Conservation (phyloP, 441 rosid species). For the Populus hybrid region DNA sequence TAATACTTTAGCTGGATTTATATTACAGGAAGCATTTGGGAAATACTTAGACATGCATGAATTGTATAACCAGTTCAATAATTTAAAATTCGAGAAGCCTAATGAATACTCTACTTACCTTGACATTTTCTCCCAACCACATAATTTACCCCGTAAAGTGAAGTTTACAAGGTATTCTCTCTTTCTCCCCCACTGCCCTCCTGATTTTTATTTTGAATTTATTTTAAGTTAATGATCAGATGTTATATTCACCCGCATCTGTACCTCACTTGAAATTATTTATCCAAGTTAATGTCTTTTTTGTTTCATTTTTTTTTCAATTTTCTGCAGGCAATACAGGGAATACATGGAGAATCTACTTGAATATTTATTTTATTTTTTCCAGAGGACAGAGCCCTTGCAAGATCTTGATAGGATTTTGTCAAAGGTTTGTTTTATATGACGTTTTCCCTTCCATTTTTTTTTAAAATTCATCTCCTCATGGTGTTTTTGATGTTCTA, state of each 20-base stretch:
- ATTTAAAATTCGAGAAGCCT: constrained; percentile 82
- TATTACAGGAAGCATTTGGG: constrained; percentile 76
- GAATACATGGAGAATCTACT: constrained; percentile 78
- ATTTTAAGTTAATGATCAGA: background rate
- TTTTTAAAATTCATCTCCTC: background rate
- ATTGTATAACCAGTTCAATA: constrained; percentile 74
- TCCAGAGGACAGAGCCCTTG: constrained; percentile 89
- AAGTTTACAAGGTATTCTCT: constrained; percentile 60
- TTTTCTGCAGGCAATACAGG: constrained; percentile 70
- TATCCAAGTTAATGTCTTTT: constrained; percentile 3
- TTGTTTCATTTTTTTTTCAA: background rate
- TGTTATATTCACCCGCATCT: constrained; percentile 17
- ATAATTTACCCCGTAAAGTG: constrained; percentile 51
- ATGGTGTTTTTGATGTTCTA: constrained; percentile 3
- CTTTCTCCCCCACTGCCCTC: background rate
- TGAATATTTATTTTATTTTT: constrained; percentile 73
- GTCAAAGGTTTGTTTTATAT: constrained; percentile 53
- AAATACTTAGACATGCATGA: constrained; percentile 91
- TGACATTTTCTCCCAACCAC: constrained; percentile 65
- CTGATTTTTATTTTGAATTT: background rate
- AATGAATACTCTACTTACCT: constrained; percentile 89
- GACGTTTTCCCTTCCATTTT: background rate
- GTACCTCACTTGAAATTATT: constrained; percentile 1
- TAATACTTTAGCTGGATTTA: constrained; percentile 14
- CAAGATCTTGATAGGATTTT: constrained; percentile 93